Evolutionary conservation across 805 yeast genomes (phyloP).

Genomic region (Metschnikowia peoriensis): DNA sequence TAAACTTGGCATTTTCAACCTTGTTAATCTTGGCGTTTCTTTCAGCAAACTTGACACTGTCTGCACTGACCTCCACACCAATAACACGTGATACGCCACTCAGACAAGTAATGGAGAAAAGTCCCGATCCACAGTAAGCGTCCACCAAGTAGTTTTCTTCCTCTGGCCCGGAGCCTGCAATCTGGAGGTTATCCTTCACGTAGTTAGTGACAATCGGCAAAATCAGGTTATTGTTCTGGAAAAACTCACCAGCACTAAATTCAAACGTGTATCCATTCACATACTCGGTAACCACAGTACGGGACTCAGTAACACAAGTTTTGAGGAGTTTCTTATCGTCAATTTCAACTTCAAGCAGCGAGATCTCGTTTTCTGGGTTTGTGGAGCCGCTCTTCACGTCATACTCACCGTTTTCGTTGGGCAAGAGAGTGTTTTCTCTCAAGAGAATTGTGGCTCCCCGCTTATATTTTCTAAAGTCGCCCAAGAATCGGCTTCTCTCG

Average conservation of each 20-base stretch:
- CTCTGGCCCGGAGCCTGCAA: slow-evolving; percentile 31
- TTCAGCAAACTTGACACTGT: slow-evolving; percentile 84
- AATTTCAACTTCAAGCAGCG: slow-evolving; percentile 25
- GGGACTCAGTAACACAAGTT: slow-evolving; percentile 75
- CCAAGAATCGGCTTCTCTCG: slow-evolving; percentile 59
- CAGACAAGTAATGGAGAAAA: slow-evolving; percentile 86
- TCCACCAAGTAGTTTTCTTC: slow-evolving; percentile 70
- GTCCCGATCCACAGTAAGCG: slow-evolving; percentile 95
- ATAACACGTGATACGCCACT: slow-evolving; percentile 74
- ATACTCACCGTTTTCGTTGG: slow-evolving; percentile 24
- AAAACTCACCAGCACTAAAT: slow-evolving; percentile 93
- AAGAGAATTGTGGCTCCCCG: slow-evolving; percentile 85
- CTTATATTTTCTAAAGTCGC: slow-evolving; percentile 48
- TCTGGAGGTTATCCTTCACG: slow-evolving; percentile 66
- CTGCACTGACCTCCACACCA: slow-evolving; percentile 93
- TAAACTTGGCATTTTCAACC: slow-evolving; percentile 74
- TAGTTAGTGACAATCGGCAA: slow-evolving; percentile 79
- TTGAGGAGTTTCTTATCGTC: slow-evolving; percentile 41
- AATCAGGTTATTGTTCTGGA: slow-evolving; percentile 89
- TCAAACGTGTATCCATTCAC: slow-evolving; percentile 75
- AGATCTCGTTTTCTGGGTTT: slow-evolving; percentile 31
- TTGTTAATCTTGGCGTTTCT: slow-evolving; percentile 75
- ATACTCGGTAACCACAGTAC: slow-evolving; percentile 77
- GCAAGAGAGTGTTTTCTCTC: slow-evolving; percentile 67
- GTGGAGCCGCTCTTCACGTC: slow-evolving; percentile 45